These are phyloP conservation scores for Ceratobasidium sp. DNA, from an alignment of 1,284 basidiomycete species.

Conservation along the genomic window DNA sequence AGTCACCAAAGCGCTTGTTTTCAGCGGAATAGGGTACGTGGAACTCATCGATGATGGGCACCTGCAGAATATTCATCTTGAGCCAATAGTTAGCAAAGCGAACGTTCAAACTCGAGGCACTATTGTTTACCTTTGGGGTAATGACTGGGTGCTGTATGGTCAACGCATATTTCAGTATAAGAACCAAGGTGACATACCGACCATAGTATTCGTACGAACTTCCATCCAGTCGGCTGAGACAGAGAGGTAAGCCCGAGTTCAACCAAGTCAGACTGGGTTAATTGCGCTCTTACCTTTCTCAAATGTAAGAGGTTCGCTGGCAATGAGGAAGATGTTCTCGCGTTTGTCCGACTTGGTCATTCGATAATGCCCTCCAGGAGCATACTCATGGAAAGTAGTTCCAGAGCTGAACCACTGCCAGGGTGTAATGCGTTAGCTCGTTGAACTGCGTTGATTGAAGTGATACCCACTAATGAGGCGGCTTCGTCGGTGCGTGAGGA, in stretches of 20 bases:
- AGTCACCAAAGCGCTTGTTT: slow-evolving; percentile 45
- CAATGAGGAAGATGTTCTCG: slow-evolving; percentile 94
- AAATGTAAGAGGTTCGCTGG: slow-evolving; percentile 92
- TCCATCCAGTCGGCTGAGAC: slow-evolving; percentile 90
- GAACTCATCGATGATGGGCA: slow-evolving; percentile 93
- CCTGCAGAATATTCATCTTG: slow-evolving; percentile 86
- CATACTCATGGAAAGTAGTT: slow-evolving; percentile 92
- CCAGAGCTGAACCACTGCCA: slow-evolving; percentile 92
- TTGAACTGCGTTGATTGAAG: background rate
- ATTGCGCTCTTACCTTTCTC: slow-evolving; percentile 77
- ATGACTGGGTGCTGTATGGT: slow-evolving; percentile 66
- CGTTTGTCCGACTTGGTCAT: slow-evolving; percentile 98
- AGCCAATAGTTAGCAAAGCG: background rate
- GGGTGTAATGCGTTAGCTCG: background rate
- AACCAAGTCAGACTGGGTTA: slow-evolving; percentile 39
- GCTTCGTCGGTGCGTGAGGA: slow-evolving; percentile 92
- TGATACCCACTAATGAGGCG: slow-evolving; percentile 76
- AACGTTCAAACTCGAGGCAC: background rate
- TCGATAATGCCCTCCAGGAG: slow-evolving; percentile 85
- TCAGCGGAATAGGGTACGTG: slow-evolving; percentile 68
- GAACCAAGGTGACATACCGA: slow-evolving; percentile 53
- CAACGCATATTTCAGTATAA: slow-evolving; percentile 31
- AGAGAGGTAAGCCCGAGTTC: slow-evolving; percentile 5
- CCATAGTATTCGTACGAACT: slow-evolving; percentile 93
- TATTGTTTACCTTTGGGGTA: slow-evolving; percentile 75